Conservation (phyloP, 2,329 filamentous ascomycete genomes). For the Aspergillus melleus region DNA sequence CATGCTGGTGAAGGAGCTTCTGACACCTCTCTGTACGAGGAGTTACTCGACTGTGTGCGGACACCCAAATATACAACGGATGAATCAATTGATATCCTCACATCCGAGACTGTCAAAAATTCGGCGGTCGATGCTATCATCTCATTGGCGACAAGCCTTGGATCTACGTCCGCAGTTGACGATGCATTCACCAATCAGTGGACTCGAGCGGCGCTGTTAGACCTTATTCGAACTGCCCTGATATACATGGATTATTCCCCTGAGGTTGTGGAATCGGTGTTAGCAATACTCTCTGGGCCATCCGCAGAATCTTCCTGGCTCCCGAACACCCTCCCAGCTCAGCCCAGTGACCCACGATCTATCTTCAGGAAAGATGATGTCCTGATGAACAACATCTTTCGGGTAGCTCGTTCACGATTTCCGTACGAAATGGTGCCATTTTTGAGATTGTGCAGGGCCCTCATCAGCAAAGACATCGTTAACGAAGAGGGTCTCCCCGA, state of each 20-base stretch:
- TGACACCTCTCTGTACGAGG: constrained; percentile 48
- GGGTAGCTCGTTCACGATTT: constrained; percentile 72
- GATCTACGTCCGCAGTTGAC: constrained; percentile 50
- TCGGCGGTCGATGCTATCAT: constrained; percentile 52
- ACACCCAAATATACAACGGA: constrained; percentile 41
- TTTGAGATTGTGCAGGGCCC: constrained; percentile 66
- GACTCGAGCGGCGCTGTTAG: constrained; percentile 65
- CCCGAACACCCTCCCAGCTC: constrained; percentile 15
- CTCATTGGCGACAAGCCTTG: constrained; percentile 45
- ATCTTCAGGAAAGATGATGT: constrained; percentile 58
- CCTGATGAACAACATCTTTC: constrained; percentile 61
- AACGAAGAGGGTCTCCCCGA: constrained; percentile 51
- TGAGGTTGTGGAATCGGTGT: constrained; percentile 66
- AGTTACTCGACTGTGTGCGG: constrained; percentile 47
- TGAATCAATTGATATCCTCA: constrained; percentile 51
- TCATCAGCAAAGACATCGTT: constrained; percentile 53
- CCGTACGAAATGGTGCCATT: constrained; percentile 84
- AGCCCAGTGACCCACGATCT: constrained; percentile 42
- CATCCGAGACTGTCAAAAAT: constrained; percentile 46
- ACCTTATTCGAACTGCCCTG: constrained; percentile 68
- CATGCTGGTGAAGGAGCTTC: constrained; percentile 29
- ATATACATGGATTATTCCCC: constrained; percentile 70
- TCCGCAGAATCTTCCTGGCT: constrained; percentile 20
- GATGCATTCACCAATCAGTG: constrained; percentile 60
- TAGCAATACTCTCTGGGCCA: constrained; percentile 61